Evolutionary conservation across 2,329 filamentous ascomycete genomes (phyloP), one percentile per base, ranked within the genome.

Genomic region (Phyllosticta capitalensis): DNA sequence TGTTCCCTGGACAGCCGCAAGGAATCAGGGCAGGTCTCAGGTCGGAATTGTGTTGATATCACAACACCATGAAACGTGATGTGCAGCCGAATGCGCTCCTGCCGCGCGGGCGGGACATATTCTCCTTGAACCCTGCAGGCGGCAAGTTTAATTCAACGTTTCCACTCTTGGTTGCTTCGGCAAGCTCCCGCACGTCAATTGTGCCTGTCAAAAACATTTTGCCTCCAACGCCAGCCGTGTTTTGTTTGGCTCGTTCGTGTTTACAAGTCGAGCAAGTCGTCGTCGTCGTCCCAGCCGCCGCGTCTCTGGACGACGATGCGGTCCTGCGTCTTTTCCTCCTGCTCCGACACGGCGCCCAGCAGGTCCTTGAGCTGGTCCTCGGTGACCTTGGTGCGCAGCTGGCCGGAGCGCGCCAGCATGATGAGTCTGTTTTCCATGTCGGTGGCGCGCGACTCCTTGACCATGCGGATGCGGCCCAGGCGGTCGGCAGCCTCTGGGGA

Each of bases 311-410:
- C 88, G 38, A 95, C 89, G 73, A 96, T 94, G 78, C 90, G 94
- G 62, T 80, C 79, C 74, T 90, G 83, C 75, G 85, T 82, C 63
- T 65, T 72, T 75, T 85, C 81, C 65, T 84, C 88, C 70, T 78
- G 75, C 69, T 96, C 91, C 22, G 90, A 87, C 61, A 96, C 83
- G 17, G 90, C 90, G 63, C 85, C 88, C 64, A 99, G 76, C 60
- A 99, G 80, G 65, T 95, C 90, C 79, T 97, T 96, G 68, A 99
- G 80, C 78, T 97, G 92, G 54, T 87, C 85, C 75, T 99, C 94
- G 1, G 88, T 92, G 53, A 99, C 90, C 73, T 96, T 95, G 63
- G 84, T 78, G 58, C 90, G 81, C 67, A 99, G 79, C 78, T 97
- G 94, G 22, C 92, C 92, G 22, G 86, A 83, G 68, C 91, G 85